Evolutionary conservation across 2,329 filamentous ascomycete species (phyloP).

Genomic region (Pestalotiopsis fici): DNA sequence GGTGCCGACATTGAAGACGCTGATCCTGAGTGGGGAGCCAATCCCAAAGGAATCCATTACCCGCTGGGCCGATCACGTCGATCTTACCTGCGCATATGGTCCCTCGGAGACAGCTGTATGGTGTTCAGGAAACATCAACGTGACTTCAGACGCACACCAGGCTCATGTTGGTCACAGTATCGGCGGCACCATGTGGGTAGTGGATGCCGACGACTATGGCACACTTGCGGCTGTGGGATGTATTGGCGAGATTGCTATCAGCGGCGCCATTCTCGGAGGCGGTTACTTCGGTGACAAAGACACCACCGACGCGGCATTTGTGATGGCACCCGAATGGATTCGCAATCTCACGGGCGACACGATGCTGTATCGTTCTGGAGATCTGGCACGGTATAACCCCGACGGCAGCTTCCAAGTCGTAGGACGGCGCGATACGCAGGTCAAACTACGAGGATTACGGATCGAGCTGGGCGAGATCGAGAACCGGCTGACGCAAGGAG

Average conservation of each 20-base stretch:
- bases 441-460: conserved; percentile 51
- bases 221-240: conserved; percentile 33
- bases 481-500: conserved; percentile 2
- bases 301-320: conserved; percentile 42
- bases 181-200: conserved; percentile 37
- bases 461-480: conserved; percentile 48
- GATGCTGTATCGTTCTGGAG: conserved; percentile 33
- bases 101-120: conserved; percentile 32
- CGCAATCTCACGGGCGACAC: conserved; percentile 14
- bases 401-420: conserved; percentile 32
- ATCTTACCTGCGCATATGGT: conserved; percentile 38
- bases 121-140: not conserved
- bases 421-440: conserved; percentile 48
- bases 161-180: conserved; percentile 21
- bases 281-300: conserved; percentile 41
- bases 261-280: conserved; percentile 29
- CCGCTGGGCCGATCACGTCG: conserved; percentile 34
- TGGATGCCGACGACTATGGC: conserved; percentile 22
- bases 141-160: not conserved
- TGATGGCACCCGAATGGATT: conserved; percentile 37
- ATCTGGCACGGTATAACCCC: conserved; percentile 29
- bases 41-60: conserved; percentile 23
- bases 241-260: conserved; percentile 39
- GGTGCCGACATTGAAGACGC: conserved; percentile 12
- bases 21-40: conserved; percentile 22